These are phyloP conservation scores for Solanum gracilifrons DNA, from an alignment of 257 asterid species.

Conservation along the genomic window DNA sequence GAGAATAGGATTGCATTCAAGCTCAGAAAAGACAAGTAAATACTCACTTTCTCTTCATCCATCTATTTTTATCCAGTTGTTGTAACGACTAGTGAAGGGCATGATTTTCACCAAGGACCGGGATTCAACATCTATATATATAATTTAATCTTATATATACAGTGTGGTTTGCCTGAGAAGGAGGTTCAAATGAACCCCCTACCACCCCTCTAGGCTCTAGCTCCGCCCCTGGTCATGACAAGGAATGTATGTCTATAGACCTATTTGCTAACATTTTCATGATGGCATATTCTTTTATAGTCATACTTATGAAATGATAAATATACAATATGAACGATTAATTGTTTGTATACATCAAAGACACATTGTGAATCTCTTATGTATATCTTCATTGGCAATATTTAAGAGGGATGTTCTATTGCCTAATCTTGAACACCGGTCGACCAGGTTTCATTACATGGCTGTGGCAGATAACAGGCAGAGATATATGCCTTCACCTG, in stretches of 20 bases:
- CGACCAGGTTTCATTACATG: constrained; percentile 66
- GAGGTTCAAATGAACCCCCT: not conserved
- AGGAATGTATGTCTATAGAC: not conserved
- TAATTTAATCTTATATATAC: not conserved
- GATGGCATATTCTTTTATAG: not conserved
- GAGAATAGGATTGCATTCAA: constrained; percentile 68
- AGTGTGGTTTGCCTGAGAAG: not conserved
- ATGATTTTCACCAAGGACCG: not conserved
- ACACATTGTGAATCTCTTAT: not conserved
- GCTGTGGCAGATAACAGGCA: constrained; percentile 62
- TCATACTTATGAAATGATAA: not conserved
- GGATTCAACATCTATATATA: too few relatives aligned
- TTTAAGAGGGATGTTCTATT: not conserved
- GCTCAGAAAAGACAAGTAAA: constrained; percentile 73
- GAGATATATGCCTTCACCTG: constrained; percentile 73
- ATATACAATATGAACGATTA: not conserved
- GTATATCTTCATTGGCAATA: not conserved
- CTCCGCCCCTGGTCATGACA: not conserved
- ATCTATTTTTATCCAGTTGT: not conserved
- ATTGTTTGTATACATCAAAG: not conserved
- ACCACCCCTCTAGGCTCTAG: not conserved
- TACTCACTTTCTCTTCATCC: not conserved
- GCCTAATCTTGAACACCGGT: not conserved
- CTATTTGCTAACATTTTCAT: not conserved
- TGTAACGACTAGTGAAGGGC: not conserved